A percentile compares a stretch with the other conserved stretches of the same genome.
Conservation (phyloP, 2,329 filamentous ascomycete genomes). For the Dactylellina cionopaga region DNA sequence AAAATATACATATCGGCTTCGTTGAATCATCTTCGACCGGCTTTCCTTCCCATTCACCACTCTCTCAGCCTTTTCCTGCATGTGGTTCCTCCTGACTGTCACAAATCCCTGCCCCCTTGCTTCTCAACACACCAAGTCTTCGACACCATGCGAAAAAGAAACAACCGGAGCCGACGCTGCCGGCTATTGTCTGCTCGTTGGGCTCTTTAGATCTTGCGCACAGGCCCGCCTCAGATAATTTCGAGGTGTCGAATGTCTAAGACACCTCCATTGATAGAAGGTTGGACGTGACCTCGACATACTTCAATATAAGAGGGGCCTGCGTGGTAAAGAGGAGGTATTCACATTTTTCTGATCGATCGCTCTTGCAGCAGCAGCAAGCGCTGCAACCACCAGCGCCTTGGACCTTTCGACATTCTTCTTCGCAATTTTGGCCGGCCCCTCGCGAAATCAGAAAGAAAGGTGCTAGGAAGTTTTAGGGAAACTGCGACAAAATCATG, state of each 20-base stretch:
- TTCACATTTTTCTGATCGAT: slow-evolving; percentile 32
- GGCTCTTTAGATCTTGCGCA: slow-evolving; percentile 13
- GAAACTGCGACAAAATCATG: slow-evolving; percentile 28
- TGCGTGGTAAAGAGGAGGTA: slow-evolving; percentile 42
- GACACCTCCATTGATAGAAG: slow-evolving; percentile 50
- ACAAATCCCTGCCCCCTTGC: slow-evolving; percentile 23
- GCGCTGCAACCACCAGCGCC: too few species aligned
- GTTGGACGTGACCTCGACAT: slow-evolving; percentile 22
- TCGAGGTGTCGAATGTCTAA: slow-evolving; percentile 48
- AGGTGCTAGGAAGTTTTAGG: slow-evolving; percentile 1
- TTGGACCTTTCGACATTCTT: slow-evolving; percentile 17
- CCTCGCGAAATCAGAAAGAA: slow-evolving; percentile 14
- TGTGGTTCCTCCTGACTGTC: slow-evolving; percentile 29
- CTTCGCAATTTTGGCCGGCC: slow-evolving; percentile 36
- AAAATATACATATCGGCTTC: background rate
- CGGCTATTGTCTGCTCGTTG: slow-evolving; percentile 35
- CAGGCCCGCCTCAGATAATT: slow-evolving; percentile 38
- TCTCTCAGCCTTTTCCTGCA: background rate
- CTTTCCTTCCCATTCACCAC: background rate
- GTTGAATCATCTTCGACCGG: background rate
- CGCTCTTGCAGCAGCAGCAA: slow-evolving; percentile 9
- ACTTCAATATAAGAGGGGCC: slow-evolving; percentile 25
- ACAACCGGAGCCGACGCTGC: slow-evolving; percentile 16
- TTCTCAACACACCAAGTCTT: slow-evolving; percentile 20
- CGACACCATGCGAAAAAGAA: slow-evolving; percentile 23